Evolutionary conservation across 73 alveolate species (phyloP).

Genomic region (Urostyla sp.): DNA sequence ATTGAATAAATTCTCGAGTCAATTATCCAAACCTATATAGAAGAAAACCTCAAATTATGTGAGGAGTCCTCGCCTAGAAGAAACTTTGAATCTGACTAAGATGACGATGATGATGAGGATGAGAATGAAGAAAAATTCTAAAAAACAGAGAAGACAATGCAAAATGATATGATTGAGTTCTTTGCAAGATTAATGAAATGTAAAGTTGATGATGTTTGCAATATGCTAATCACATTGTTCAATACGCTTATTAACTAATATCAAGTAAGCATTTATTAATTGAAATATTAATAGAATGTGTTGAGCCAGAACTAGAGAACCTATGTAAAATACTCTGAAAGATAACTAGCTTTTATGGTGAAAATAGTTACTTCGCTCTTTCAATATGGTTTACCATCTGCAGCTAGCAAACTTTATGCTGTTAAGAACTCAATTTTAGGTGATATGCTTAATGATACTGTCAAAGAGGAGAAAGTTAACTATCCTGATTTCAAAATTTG

Average conservation of each 20-base stretch:
- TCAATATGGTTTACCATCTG: constrained; percentile 50
- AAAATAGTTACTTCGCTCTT: constrained; percentile 34
- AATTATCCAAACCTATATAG: constrained; percentile 32
- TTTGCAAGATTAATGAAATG: constrained; percentile 35
- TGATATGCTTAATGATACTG: constrained; percentile 27
- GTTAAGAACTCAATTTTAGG: not conserved
- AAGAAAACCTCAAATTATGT: constrained; percentile 36
- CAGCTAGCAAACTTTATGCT: not conserved
- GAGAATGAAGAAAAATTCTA: constrained; percentile 58
- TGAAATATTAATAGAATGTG: not conserved
- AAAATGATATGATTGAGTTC: constrained; percentile 44
- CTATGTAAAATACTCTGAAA: constrained; percentile 22
- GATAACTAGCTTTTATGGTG: constrained; percentile 29
- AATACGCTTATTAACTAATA: constrained; percentile 5
- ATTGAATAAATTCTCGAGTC: constrained; percentile 49
- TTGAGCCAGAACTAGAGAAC: constrained; percentile 1
- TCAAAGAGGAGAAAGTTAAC: not conserved
- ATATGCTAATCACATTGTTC: not conserved
- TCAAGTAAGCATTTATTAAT: not conserved
- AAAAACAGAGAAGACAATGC: constrained; percentile 15
- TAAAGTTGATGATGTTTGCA: constrained; percentile 10
- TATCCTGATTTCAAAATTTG: constrained; percentile 42
- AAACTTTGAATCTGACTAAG: too few species aligned
- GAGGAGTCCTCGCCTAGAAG: not conserved
- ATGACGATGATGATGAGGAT: constrained; percentile 56